Base-by-base conservation (phyloP, 2,329 filamentous ascomycete species). In the Penicillium sp. region DNA sequence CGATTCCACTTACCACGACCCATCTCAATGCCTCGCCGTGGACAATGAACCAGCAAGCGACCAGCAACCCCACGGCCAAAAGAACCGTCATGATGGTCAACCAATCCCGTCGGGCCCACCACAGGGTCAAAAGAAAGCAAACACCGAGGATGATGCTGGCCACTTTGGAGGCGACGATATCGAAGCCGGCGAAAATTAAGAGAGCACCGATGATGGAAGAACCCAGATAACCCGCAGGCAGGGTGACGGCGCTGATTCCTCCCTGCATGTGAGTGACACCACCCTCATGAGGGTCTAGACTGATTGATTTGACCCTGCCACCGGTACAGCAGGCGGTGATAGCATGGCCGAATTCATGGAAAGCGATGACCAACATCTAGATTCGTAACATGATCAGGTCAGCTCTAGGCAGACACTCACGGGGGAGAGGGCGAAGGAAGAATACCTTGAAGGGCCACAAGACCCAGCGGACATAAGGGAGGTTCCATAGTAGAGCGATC, bases 81-180 rank as follows among this genome's bases (percentile, higher is more conserved):
- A 91, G 69, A 8, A 92, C 77, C 0, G 89, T 92, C 14, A 83
- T 59, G 54, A 92, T 86, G 0, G 89, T 92, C 58, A 92, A 76
- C 89, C 88, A 92, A 70, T 92, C 88, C 64, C 81, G 85, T 59
- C 89, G 83, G 2, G 87, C 89, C 89, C 89, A 92, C 89, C 89
- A 92, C 3, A 92, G 74, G 0, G 87, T 91, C n/a, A 92, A 74
- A 58, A 92, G 70, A 66, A 92, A 92, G 68, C 88, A 90, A 3
- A 87, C 86, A 1, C 83, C 89, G 3, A 92, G 77, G 0, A 86
- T 84, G 49, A 92, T 83, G 65, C 87, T 90, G 16, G 88, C 88
- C n/a, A 92, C 72, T 71, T 92, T 92, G 76, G 85, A 88, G 3
- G 89, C 89, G 49, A 91, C 88, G 58, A 92, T 91, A 72, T 92